Base-by-base conservation (phyloP, 2,329 filamentous ascomycete species). In the Penicillium corylophilum region DNA sequence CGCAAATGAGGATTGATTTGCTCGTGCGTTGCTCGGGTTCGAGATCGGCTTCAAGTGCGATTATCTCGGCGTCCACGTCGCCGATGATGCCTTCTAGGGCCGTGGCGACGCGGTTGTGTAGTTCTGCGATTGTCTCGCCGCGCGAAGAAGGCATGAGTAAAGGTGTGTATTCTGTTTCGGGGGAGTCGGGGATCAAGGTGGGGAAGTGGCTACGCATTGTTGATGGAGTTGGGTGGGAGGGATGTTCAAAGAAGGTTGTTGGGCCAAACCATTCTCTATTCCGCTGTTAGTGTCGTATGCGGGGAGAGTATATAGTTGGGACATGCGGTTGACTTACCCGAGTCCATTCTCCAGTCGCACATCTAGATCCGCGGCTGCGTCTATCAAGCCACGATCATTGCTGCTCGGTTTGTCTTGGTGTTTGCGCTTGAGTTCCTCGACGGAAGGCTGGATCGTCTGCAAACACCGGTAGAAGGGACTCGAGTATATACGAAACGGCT, bases 391-490 rank as follows among this genome's bases (percentile, higher is more conserved):
- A 29, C 39, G 23, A 7, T 16, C 44, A 50, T 60, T 50, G 51
- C 43, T 61, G 59, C 40, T 38, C 2, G 26, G 43, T 8, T 42
- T 39, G 3, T 41, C 42, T 29, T 53, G 18, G 5, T 54, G 50
- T 45, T 54, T 55, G 40, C 62, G 64, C 53, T 63, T 70, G 53
- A 73, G 65, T 44, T 66, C 72, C 56, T 74, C 74, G 4, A 83
- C 76, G 10, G 69, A 69, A n/a, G 91, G 90, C 43, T 81, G 77
- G 46, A 95, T 83, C 2, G 91, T 95, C 74, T 95, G 88, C 38
- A 95, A 76, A 67, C 91, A 96, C 58, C 91, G 84, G 71, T 94
- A 95, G 74, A 90, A 95, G 0, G 90, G 88, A 54, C 87, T 91
- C 28, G 84, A 88, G 75, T 96, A 97, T 60, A 97, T 7, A 71